These are phyloP conservation scores for Scheffersomyces stambukii DNA, from an alignment of 1,139 yeast species.

Conservation along the genomic window DNA sequence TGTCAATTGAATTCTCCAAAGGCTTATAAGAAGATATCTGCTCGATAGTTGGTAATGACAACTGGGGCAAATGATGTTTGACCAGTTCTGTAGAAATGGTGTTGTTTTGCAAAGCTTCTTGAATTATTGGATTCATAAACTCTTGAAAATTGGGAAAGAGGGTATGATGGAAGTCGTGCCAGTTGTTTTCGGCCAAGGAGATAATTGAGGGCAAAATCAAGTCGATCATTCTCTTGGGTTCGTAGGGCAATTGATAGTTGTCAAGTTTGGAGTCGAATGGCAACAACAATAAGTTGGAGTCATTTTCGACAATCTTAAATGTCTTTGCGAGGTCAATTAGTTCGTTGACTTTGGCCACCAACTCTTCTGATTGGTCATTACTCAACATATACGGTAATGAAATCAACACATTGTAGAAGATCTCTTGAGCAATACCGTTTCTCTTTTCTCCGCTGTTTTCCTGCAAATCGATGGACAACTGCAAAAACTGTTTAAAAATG, in stretches of 20 bases:
- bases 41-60: slow-evolving; percentile 44
- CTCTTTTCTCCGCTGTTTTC: slow-evolving; percentile 29
- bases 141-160: slow-evolving; percentile 33
- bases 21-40: slow-evolving; percentile 28
- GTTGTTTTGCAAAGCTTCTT: slow-evolving; percentile 31
- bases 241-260: slow-evolving; percentile 46
- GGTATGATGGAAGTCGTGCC: slow-evolving; percentile 22
- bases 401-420: slow-evolving; percentile 60
- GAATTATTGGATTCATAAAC: slow-evolving; percentile 33
- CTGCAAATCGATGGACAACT: slow-evolving; percentile 56
- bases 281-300: slow-evolving; percentile 23
- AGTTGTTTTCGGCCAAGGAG: slow-evolving; percentile 25
- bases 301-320: slow-evolving; percentile 25
- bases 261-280: slow-evolving; percentile 36
- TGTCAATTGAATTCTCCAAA: slow-evolving; percentile 28
- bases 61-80: slow-evolving; percentile 44
- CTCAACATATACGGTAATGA: slow-evolving; percentile 67
- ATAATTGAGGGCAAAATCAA: slow-evolving; percentile 55
- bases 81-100: slow-evolving; percentile 37
- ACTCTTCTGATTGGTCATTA: slow-evolving; percentile 34
- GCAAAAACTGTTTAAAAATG: slow-evolving; percentile 53
- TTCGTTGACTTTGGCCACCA: slow-evolving; percentile 36
- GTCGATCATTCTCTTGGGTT: slow-evolving; percentile 46
- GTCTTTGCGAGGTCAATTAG: slow-evolving; percentile 42
- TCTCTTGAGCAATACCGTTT: slow-evolving; percentile 62